Evolutionary conservation across 768 basidiomycete species (phyloP).

Genomic region (Russula dissimulans): DNA sequence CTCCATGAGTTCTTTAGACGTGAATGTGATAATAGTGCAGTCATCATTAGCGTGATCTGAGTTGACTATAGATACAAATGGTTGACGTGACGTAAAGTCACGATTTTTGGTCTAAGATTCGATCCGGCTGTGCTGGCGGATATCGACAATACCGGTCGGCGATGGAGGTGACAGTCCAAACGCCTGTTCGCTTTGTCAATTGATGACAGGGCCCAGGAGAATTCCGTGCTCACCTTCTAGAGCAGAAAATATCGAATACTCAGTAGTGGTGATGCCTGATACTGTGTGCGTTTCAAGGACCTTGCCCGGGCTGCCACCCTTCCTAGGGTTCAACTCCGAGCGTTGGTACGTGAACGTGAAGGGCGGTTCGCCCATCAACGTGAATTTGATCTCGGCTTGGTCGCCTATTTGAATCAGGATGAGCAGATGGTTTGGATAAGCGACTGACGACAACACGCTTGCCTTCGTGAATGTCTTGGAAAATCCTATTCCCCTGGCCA

Average conservation of each 20-base stretch:
- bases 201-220: not conserved
- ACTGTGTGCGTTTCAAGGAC: constrained; percentile 91
- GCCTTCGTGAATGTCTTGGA: constrained; percentile 90
- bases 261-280: constrained; percentile 59
- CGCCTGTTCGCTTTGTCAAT: constrained; percentile 39
- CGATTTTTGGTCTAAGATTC: constrained; percentile 29
- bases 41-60: constrained; percentile 6
- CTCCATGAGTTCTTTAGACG: not conserved
- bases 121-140: constrained; percentile 59
- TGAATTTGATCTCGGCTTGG: constrained; percentile 90
- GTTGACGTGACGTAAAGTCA: constrained; percentile 13
- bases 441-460: constrained; percentile 8
- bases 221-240: constrained; percentile 61
- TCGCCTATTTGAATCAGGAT: constrained; percentile 43
- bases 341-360: constrained; percentile 95
- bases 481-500: constrained; percentile 69
- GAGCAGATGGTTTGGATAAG: not conserved
- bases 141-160: constrained; percentile 87
- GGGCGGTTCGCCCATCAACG: constrained; percentile 83
- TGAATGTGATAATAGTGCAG: constrained; percentile 9
- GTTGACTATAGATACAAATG: constrained; percentile 17
- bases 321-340: constrained; percentile 57
- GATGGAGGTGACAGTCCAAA: constrained; percentile 89
- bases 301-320: constrained; percentile 61
- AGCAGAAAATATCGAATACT: constrained; percentile 89